phyloP scores from a whole-genome alignment of 345 rosid species.

The Punica granatum region DNA sequence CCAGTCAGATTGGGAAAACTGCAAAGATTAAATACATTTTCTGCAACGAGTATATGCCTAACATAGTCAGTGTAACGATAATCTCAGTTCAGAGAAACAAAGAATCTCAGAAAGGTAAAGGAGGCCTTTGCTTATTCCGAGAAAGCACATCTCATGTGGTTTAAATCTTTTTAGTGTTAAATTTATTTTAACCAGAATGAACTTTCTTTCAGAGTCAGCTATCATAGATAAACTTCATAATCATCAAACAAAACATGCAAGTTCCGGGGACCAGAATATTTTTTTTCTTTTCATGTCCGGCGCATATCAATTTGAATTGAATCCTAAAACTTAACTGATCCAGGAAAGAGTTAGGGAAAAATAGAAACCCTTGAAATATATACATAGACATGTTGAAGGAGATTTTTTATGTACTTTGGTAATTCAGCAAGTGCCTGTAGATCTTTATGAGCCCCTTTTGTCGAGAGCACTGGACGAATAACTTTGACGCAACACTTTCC shows the following conservation, averaged over 20 bases:
- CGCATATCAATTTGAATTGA: background rate
- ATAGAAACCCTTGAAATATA: too few species aligned
- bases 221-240: background rate
- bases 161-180: background rate
- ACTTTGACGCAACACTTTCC: conserved; percentile 82
- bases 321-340: background rate
- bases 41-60: conserved; percentile 47
- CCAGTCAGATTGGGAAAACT: conserved; percentile 78
- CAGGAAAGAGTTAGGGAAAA: background rate
- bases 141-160: background rate
- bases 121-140: background rate
- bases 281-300: background rate
- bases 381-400: background rate
- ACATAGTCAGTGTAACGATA: conserved; percentile 15
- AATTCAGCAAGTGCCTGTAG: conserved; percentile 87
- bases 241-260: background rate
- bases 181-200: background rate
- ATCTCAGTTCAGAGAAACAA: background rate
- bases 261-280: too few species aligned
- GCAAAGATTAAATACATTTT: conserved; percentile 83
- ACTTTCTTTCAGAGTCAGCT: background rate
- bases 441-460: conserved; percentile 90
- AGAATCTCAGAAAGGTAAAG: background rate
- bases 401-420: conserved; percentile 53
- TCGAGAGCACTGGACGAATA: conserved; percentile 96